Evolutionary conservation across 306 rosid genomes (phyloP).

Genomic region (Cucurbita argyrosperma): DNA sequence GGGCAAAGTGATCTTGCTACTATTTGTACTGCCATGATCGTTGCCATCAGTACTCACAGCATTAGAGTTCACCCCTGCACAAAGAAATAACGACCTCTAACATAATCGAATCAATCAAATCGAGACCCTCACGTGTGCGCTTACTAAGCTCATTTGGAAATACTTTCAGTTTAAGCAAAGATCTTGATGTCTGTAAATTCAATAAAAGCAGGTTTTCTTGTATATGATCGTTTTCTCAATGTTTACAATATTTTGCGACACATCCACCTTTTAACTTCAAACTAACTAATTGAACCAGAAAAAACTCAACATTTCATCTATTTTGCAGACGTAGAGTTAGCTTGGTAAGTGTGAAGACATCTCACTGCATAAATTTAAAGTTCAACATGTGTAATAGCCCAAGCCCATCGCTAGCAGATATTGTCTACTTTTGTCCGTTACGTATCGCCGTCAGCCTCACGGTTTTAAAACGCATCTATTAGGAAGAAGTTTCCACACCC

Average conservation of each 20-base stretch:
- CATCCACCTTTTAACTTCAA: neutral
- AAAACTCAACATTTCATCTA: neutral
- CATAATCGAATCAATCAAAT: neutral
- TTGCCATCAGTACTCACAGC: conserved; percentile 13
- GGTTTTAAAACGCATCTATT: too few relatives aligned
- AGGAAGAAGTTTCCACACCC: too few relatives aligned
- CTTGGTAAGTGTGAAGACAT: neutral
- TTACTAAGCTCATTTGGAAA: neutral
- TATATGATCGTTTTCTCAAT: neutral
- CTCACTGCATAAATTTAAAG: neutral
- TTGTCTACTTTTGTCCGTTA: too few relatives aligned
- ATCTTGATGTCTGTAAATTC: neutral
- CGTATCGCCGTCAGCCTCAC: too few relatives aligned
- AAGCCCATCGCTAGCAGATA: too few relatives aligned
- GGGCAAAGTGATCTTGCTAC: conserved; percentile 15
- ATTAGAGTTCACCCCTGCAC: conserved; percentile 34
- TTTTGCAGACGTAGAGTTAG: neutral
- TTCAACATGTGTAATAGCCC: neutral
- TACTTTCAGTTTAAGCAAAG: neutral
- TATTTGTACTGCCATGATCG: conserved; percentile 9
- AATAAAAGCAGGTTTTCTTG: neutral
- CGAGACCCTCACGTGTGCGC: neutral
- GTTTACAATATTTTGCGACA: neutral
- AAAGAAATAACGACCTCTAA: neutral
- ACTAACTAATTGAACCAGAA: neutral